Conservation (phyloP, 2,329 filamentous ascomycete species). For the Aspergillus phoenicis region DNA sequence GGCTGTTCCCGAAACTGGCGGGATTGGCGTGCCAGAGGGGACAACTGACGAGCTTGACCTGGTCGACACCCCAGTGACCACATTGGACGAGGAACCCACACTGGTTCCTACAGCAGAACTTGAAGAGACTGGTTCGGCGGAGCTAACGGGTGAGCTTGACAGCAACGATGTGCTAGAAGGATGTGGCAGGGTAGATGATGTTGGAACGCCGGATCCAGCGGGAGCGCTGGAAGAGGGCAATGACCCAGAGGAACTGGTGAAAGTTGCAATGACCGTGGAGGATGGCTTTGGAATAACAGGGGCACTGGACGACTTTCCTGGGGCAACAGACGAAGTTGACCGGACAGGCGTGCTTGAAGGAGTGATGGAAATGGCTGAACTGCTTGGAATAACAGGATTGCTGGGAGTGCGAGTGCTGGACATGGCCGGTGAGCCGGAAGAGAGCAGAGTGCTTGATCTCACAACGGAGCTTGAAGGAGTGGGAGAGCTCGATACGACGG, state of each 20-base stretch:
- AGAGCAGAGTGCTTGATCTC: slow-evolving; percentile 2
- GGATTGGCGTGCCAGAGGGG: not conserved
- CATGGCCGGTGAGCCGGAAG: not conserved
- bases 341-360: not conserved
- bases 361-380: not conserved
- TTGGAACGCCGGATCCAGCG: not conserved
- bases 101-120: not conserved
- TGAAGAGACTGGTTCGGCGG: slow-evolving; percentile 5
- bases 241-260: not conserved
- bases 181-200: not conserved
- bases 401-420: not conserved
- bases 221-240: not conserved
- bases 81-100: not conserved
- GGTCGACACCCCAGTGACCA: not conserved
- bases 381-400: not conserved
- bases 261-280: not conserved
- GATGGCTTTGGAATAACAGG: not conserved
- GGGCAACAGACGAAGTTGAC: not conserved
- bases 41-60: not conserved
- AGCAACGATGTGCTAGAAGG: not conserved
- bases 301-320: not conserved
- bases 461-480: slow-evolving; percentile 1
- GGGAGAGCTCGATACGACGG: slow-evolving; percentile 4
- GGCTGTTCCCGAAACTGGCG: slow-evolving; percentile 2
- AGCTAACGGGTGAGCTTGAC: slow-evolving; percentile 1